A percentile compares a stretch with the other conserved stretches of the same genome.
These are phyloP conservation scores for Eucalyptus sideroxylon DNA, from an alignment of 345 rosid species.

Conservation along the genomic window DNA sequence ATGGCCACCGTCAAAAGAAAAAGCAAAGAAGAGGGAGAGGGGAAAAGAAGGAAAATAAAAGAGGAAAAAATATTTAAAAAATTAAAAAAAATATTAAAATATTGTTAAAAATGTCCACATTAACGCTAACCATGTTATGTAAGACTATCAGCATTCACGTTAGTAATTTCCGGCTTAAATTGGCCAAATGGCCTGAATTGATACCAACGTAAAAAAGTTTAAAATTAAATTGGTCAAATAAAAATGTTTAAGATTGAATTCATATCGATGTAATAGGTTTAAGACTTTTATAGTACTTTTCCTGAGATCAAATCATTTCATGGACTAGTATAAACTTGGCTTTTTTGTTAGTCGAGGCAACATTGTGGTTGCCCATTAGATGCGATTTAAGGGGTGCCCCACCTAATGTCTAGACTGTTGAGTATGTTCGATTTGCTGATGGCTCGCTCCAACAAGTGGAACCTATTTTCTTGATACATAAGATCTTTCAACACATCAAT, in stretches of 20 bases:
- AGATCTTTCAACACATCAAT: not conserved
- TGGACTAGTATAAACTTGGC: not conserved
- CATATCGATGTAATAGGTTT: fast-evolving
- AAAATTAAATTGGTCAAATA: too few species aligned
- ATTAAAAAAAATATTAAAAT: too few species aligned
- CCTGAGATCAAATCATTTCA: not conserved
- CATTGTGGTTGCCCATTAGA: not conserved
- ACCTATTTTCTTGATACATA: not conserved
- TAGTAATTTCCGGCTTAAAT: fast-evolving
- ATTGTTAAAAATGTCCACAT: too few species aligned
- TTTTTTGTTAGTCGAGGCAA: not conserved
- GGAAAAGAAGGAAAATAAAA: fast-evolving
- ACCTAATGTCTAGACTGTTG: not conserved
- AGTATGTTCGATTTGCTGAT: not conserved
- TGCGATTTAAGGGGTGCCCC: not conserved
- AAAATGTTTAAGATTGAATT: too few species aligned
- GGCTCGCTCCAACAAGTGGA: not conserved
- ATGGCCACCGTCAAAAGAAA: too few species aligned
- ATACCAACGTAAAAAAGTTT: too few species aligned
- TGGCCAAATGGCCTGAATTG: fast-evolving
- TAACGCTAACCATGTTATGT: too few species aligned
- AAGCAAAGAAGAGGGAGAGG: too few species aligned
- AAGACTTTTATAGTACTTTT: too few species aligned
- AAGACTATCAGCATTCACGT: fast-evolving
- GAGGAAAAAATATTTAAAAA: too few species aligned